Evolutionary conservation across 805 yeast species (phyloP), one percentile per base, ranked within the genome.

Genomic region (Zygoascus ofunaensis): DNA sequence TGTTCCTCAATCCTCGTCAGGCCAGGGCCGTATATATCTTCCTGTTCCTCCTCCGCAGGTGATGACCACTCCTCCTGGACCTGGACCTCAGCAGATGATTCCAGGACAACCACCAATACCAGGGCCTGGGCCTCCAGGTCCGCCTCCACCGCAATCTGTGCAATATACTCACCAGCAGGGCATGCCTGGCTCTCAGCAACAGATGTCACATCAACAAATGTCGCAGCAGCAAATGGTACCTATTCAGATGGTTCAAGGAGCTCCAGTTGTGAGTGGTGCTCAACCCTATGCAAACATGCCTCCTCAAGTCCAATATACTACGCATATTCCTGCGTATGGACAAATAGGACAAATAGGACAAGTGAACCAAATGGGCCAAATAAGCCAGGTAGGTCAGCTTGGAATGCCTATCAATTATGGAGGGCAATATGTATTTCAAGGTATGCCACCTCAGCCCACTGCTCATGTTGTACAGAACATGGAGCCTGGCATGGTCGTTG

Each of bases 1-100:
- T 34, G 19, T 34, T 7, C 15, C 36, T n/a, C 19, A 17, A 34
- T 36, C 39, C 15, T 36, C 39, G 39, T 21, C 39, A 12, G 39
- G 21, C n/a, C 21, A 19, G 14, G 24, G 14, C 8, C 21, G 30
- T 7, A 26, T 26, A 12, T 26, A 26, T 26, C 30, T 26, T 26
- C 30, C 30, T 8, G 10, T 12, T 7, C 30, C 30, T 12, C 30
- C 30, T 8, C 30, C 30, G 12, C 30, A n/a, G n/a, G n/a, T n/a
- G n/a, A n/a, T n/a, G n/a, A n/a, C n/a, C n/a, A n/a, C 30, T 26
- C 30, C 30, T 26, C 30, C 30, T 26, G n/a, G n/a, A n/a, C n/a
- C n/a, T n/a, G n/a, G n/a, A n/a, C 12, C 30, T 26, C 30, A 26
- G 12, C 30, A 7, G 30, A 12, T 26, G 12, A 8, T 26, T 8